Evolutionary conservation across 345 rosid species (phyloP).

Genomic region (Murraya koenigii): DNA sequence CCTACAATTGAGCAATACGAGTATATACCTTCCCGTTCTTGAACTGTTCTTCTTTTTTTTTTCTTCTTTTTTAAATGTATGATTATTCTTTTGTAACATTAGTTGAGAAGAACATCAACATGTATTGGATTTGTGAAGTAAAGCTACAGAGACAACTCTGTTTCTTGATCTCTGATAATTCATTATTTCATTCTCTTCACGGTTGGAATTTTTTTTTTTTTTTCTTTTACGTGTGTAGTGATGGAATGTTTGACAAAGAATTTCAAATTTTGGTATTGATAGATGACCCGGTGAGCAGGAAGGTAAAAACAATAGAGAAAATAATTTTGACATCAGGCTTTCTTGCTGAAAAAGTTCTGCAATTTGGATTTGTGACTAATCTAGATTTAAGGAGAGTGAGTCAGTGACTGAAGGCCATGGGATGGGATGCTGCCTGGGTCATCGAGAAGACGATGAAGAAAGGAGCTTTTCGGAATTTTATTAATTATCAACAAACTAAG

Average conservation of each 20-base stretch:
- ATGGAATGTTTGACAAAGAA: background rate
- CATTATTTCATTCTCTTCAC: background rate
- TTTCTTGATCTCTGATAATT: conserved; percentile 19
- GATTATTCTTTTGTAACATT: conserved; percentile 39
- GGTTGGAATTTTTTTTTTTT: background rate
- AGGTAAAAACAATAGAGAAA: background rate
- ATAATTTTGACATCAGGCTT: background rate
- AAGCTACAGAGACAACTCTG: conserved; percentile 16
- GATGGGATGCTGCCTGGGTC: background rate
- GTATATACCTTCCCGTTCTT: conserved; percentile 37
- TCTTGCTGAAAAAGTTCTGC: background rate
- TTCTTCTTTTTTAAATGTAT: background rate
- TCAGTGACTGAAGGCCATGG: background rate
- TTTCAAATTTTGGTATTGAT: background rate
- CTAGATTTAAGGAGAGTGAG: too few relatives aligned
- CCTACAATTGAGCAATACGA: conserved; percentile 64
- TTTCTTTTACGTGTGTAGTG: background rate
- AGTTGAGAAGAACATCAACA: conserved; percentile 10
- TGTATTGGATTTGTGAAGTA: conserved; percentile 18
- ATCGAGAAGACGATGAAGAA: background rate
- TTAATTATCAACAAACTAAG: too few relatives aligned
- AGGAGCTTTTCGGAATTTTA: too few relatives aligned
- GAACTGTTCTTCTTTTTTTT: conserved; percentile 4
- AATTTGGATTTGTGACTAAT: background rate
- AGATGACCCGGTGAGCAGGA: background rate